These are phyloP conservation scores for Epichloe uncinata DNA, from an alignment of 2,329 filamentous ascomycete species.

Conservation along the genomic window DNA sequence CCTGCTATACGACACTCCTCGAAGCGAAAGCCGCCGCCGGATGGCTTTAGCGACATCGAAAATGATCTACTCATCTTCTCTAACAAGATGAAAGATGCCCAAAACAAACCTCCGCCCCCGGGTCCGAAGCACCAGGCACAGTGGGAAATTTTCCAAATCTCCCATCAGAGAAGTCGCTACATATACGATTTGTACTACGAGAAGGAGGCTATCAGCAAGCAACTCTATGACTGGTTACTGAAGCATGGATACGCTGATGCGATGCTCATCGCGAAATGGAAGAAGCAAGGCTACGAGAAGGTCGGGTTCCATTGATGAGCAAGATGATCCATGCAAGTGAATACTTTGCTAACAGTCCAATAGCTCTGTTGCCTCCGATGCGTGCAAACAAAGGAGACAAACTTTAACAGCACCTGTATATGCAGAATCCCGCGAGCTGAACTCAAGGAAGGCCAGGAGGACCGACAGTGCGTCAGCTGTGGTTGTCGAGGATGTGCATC, in stretches of 20 bases:
- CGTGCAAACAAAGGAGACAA: slow-evolving; percentile 99
- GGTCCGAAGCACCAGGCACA: slow-evolving; percentile 76
- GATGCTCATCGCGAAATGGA: slow-evolving; percentile 97
- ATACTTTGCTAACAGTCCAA: not conserved
- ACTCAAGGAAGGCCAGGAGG: slow-evolving; percentile 70
- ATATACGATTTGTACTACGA: slow-evolving; percentile 97
- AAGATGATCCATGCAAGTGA: slow-evolving; percentile 5
- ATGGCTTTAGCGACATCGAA: slow-evolving; percentile 79
- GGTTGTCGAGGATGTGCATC: slow-evolving; percentile 86
- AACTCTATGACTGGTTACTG: slow-evolving; percentile 87
- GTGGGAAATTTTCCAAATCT: slow-evolving; percentile 97
- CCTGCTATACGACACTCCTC: slow-evolving; percentile 63
- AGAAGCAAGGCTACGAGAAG: slow-evolving; percentile 99
- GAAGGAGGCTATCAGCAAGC: slow-evolving; percentile 86
- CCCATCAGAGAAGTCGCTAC: slow-evolving; percentile 82
- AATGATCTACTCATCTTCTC: slow-evolving; percentile 73
- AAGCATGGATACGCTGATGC: slow-evolving; percentile 96
- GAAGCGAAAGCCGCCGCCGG: slow-evolving; percentile 70
- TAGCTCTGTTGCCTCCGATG: slow-evolving; percentile 89
- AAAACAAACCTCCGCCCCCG: slow-evolving; percentile 74
- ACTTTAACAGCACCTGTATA: slow-evolving; percentile 95
- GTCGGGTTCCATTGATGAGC: slow-evolving; percentile 28
- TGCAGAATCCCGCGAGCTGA: slow-evolving; percentile 85
- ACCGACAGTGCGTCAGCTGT: slow-evolving; percentile 88
- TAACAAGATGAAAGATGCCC: slow-evolving; percentile 91